Conservation (phyloP, 2,329 filamentous ascomycete genomes). For the Byssochlamys sp. region DNA sequence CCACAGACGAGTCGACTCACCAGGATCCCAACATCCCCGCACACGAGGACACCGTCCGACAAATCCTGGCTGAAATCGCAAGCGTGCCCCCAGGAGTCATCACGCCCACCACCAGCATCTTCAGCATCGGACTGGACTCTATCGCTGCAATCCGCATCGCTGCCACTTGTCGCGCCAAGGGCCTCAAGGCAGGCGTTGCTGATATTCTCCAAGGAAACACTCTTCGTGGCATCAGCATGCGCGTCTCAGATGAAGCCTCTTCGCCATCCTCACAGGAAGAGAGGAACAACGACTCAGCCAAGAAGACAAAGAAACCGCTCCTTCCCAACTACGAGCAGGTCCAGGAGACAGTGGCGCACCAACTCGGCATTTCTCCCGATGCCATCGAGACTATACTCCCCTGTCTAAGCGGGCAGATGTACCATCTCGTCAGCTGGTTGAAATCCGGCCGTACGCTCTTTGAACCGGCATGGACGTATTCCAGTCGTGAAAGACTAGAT, state of each 20-base stretch:
- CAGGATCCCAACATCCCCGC: constrained; percentile 1
- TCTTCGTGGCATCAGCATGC: constrained; percentile 19
- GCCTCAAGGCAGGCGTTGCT: constrained; percentile 19
- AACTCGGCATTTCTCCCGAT: constrained; percentile 9
- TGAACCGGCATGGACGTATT: constrained; percentile 23
- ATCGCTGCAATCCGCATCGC: constrained; percentile 23
- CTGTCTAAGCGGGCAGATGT: constrained; percentile 24
- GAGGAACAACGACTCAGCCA: background rate
- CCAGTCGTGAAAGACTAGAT: constrained; percentile 16
- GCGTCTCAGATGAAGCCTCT: constrained; percentile 8
- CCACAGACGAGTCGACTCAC: background rate
- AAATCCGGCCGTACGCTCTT: constrained; percentile 22
- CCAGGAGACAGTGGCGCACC: constrained; percentile 7
- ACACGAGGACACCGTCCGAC: constrained; percentile 11
- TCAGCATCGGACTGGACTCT: constrained; percentile 23
- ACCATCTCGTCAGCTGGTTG: constrained; percentile 24
- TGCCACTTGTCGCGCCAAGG: constrained; percentile 16
- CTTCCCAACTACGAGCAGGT: constrained; percentile 7
- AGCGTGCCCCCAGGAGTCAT: constrained; percentile 13
- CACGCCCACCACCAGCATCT: constrained; percentile 19
- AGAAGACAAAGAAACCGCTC: constrained; percentile 7
- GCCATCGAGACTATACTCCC: constrained; percentile 20
- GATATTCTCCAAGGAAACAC: constrained; percentile 24
- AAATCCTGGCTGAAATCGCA: constrained; percentile 15
- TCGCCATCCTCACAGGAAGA: background rate